Evolutionary conservation across 768 basidiomycete genomes (phyloP).

Genomic region (Boletus rufocinnamomeus): DNA sequence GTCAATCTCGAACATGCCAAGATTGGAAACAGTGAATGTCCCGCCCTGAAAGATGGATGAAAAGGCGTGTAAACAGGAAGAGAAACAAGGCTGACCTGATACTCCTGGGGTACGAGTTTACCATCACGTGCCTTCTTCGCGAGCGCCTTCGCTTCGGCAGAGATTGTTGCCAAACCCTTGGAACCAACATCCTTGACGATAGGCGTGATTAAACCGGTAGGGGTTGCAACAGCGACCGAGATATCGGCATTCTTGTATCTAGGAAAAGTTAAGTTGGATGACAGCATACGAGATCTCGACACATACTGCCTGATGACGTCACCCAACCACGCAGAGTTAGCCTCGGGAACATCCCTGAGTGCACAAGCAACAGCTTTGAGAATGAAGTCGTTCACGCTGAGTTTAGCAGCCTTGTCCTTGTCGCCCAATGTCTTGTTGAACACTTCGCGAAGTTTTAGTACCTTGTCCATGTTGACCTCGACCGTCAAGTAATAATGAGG

Average conservation of each 20-base stretch:
- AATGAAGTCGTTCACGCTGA: constrained; percentile 98
- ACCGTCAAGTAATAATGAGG: constrained; percentile 98
- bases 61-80: neutral
- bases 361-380: constrained; percentile 94
- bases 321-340: constrained; percentile 96
- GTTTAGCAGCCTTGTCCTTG: constrained; percentile 88
- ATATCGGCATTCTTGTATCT: constrained; percentile 98
- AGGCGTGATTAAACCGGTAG: constrained; percentile 94
- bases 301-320: constrained; percentile 93
- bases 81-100: constrained; percentile 63
- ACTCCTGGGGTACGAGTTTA: constrained; percentile 92
- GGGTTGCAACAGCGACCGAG: constrained; percentile 94
- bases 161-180: constrained; percentile 92
- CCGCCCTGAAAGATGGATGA: constrained; percentile 63
- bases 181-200: constrained; percentile 92
- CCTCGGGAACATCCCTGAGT: constrained; percentile 93
- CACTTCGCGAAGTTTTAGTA: constrained; percentile 89
- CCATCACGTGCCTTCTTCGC: constrained; percentile 97
- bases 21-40: constrained; percentile 97
- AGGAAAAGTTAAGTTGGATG: constrained; percentile 2
- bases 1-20: constrained; percentile 95
- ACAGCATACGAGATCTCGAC: neutral
- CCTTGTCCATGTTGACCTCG: constrained; percentile 96
- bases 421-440: constrained; percentile 90
- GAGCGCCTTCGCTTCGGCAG: constrained; percentile 86